phyloP scores from a whole-genome alignment of 768 basidiomycete species.

The Podaxis sp. region DNA sequence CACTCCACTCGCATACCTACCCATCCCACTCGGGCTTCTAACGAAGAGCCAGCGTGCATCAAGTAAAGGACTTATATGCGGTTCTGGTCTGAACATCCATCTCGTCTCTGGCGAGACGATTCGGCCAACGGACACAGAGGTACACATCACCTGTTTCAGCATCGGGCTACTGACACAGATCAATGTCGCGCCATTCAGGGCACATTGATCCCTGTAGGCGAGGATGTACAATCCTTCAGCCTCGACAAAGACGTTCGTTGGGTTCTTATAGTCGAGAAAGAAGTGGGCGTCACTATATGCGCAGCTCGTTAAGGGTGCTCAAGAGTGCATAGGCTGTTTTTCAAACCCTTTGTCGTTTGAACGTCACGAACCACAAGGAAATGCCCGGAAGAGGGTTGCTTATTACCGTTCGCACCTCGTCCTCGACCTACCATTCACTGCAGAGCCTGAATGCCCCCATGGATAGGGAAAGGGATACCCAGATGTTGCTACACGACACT shows the following conservation, averaged over 20 bases:
- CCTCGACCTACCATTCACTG: neutral
- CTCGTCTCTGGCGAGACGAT: constrained; percentile 57
- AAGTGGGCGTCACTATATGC: constrained; percentile 46
- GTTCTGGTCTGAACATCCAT: constrained; percentile 58
- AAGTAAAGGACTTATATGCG: constrained; percentile 85
- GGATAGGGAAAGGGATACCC: constrained; percentile 95
- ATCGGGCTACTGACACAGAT: neutral
- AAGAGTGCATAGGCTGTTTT: constrained; percentile 78
- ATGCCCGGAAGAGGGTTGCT: constrained; percentile 69
- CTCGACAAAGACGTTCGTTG: constrained; percentile 58
- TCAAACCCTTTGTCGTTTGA: constrained; percentile 71
- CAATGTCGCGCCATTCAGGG: constrained; percentile 42
- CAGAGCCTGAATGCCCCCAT: neutral
- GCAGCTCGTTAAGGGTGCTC: neutral
- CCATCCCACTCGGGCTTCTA: neutral
- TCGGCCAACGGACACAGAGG: constrained; percentile 58
- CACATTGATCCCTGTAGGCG: constrained; percentile 72
- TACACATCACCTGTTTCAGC: constrained; percentile 23
- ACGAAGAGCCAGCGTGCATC: constrained; percentile 68
- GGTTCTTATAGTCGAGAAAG: constrained; percentile 93
- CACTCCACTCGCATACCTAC: neutral
- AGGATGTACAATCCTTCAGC: constrained; percentile 67
- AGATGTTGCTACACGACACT: constrained; percentile 85
- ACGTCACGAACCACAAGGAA: constrained; percentile 46
- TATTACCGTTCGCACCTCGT: constrained; percentile 58